These are phyloP conservation scores for Melocanna baccifera DNA, from an alignment of 176 grass and related monocot species.

Conservation along the genomic window DNA sequence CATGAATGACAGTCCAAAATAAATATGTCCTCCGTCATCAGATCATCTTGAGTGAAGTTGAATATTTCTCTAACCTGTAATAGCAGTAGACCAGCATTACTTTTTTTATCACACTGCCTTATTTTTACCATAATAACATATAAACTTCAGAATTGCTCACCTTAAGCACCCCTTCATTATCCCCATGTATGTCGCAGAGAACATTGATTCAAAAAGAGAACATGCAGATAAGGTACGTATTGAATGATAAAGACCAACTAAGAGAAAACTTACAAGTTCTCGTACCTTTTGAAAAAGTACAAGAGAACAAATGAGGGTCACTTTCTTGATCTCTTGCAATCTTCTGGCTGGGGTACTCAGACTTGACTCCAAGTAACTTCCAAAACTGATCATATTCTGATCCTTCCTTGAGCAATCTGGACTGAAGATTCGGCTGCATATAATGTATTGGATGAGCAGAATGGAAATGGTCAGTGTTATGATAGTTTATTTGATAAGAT, in stretches of 20 bases:
- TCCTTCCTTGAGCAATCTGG: conserved; percentile 92
- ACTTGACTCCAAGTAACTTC: conserved; percentile 85
- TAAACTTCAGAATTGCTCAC: conserved; percentile 43
- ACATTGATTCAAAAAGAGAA: conserved; percentile 38
- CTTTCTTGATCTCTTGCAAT: conserved; percentile 76
- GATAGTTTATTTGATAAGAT: conserved; percentile 15
- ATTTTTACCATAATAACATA: conserved; percentile 19
- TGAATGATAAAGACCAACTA: conserved; percentile 19
- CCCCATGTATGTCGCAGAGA: conserved; percentile 28
- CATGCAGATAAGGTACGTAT: conserved; percentile 31
- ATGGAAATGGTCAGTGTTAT: background rate
- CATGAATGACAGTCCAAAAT: conserved; percentile 86
- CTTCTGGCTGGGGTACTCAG: conserved; percentile 87
- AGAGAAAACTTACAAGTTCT: conserved; percentile 11
- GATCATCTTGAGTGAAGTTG: conserved; percentile 95
- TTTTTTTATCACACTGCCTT: conserved; percentile 3
- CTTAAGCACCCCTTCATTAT: conserved; percentile 80
- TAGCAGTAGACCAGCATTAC: conserved; percentile 31
- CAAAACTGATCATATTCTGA: conserved; percentile 96
- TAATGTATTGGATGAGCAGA: conserved; percentile 21
- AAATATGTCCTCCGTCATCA: conserved; percentile 98
- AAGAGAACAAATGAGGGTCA: conserved; percentile 86
- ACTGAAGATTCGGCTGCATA: conserved; percentile 89
- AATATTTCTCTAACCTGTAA: conserved; percentile 96
- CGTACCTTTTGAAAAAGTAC: conserved; percentile 84